Evolutionary conservation across 352 stramenopile species (phyloP).

Genomic region (Phytophthora aleatoria): DNA sequence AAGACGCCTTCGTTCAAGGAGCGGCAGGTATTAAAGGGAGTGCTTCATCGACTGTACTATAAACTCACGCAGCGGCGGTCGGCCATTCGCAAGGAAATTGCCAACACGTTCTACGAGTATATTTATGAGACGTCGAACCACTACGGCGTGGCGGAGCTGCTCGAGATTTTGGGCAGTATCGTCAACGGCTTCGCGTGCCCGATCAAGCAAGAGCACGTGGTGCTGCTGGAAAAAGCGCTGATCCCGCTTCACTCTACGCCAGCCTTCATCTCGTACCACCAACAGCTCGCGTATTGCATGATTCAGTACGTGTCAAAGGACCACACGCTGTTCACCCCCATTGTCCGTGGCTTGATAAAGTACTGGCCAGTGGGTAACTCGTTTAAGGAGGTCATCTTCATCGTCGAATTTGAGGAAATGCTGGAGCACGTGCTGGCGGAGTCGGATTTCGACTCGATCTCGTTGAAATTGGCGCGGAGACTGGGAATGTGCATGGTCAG

Average conservation of each 20-base stretch:
- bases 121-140: conserved; percentile 92
- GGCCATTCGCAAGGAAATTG: conserved; percentile 88
- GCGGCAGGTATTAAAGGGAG: conserved; percentile 83
- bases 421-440: conserved; percentile 87
- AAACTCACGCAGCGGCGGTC: conserved; percentile 89
- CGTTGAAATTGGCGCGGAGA: conserved; percentile 56
- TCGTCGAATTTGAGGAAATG: conserved; percentile 89
- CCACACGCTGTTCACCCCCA: conserved; percentile 83
- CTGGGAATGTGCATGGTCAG: conserved; percentile 82
- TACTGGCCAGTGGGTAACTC: conserved; percentile 89
- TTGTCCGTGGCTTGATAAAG: conserved; percentile 78
- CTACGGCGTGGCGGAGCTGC: conserved; percentile 86
- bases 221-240: conserved; percentile 79
- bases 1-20: conserved; percentile 90
- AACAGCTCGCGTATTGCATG: conserved; percentile 90
- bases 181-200: conserved; percentile 90
- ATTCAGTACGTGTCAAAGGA: conserved; percentile 91
- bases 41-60: conserved; percentile 90
- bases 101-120: conserved; percentile 91
- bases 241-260: conserved; percentile 87
- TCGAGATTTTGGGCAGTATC: conserved; percentile 89
- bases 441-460: conserved; percentile 75
- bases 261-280: conserved; percentile 88
- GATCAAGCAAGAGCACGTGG: conserved; percentile 91
- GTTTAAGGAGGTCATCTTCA: conserved; percentile 90